Evolutionary conservation across 208 protist species (phyloP).

Genomic region (Zelonia costaricensis): DNA sequence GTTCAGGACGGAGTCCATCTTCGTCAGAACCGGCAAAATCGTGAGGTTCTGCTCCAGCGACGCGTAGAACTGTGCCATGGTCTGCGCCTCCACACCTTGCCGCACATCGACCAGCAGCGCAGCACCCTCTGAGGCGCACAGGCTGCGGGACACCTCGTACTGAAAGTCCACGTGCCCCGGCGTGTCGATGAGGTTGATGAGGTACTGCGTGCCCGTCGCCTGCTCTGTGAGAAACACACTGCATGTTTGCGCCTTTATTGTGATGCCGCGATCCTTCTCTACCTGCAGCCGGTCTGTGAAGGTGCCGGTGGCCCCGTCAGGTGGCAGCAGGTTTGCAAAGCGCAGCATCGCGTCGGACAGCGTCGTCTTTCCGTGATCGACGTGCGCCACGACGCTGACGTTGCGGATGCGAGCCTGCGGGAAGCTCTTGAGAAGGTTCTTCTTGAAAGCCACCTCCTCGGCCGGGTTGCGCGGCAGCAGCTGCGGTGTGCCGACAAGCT

Average conservation of each 20-base stretch:
- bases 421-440: slow-evolving; percentile 49
- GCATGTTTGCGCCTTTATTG: slow-evolving; percentile 95
- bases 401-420: slow-evolving; percentile 81
- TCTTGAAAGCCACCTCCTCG: slow-evolving; percentile 43
- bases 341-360: slow-evolving; percentile 90
- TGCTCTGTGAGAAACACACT: slow-evolving; percentile 70
- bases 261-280: slow-evolving; percentile 96
- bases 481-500: slow-evolving; percentile 29
- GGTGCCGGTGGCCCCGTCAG: slow-evolving; percentile 63
- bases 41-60: slow-evolving; percentile 88
- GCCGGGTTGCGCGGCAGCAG: slow-evolving; percentile 30
- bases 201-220: slow-evolving; percentile 41
- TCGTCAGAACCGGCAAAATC: slow-evolving; percentile 90
- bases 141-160: slow-evolving; percentile 95
- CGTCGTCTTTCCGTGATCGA: slow-evolving; percentile 95
- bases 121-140: slow-evolving; percentile 92
- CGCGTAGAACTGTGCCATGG: slow-evolving; percentile 96
- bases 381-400: slow-evolving; percentile 90
- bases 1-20: slow-evolving; percentile 86
- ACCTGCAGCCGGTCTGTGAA: slow-evolving; percentile 95
- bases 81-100: slow-evolving; percentile 96
- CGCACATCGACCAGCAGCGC: slow-evolving; percentile 93
- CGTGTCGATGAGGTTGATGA: slow-evolving; percentile 98
- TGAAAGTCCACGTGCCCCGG: slow-evolving; percentile 99
- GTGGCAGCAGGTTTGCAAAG: slow-evolving; percentile 68